These are phyloP conservation scores for Aureobasidium musti DNA, from an alignment of 2,329 filamentous ascomycete genomes.

Conservation along the genomic window DNA sequence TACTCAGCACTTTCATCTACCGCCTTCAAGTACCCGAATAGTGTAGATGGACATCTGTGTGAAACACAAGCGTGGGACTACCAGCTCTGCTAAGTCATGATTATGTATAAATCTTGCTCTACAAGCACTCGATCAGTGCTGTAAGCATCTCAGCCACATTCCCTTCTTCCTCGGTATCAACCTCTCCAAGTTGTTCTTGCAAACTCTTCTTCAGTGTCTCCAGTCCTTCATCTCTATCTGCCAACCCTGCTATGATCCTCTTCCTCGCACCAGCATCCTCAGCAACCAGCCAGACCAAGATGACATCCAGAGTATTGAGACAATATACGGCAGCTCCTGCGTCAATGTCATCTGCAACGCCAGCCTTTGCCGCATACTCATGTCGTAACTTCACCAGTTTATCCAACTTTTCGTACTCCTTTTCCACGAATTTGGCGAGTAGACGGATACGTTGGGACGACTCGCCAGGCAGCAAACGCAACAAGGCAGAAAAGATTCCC, in stretches of 20 bases:
- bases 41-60: too few relatives aligned
- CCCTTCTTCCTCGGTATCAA: constrained; percentile 57
- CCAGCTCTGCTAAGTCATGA: too few relatives aligned
- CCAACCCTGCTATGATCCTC: constrained; percentile 65
- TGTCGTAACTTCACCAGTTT: constrained; percentile 71
- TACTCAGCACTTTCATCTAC: neutral
- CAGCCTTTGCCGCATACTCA: constrained; percentile 67
- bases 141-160: constrained; percentile 64
- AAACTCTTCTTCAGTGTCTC: constrained; percentile 66
- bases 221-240: constrained; percentile 67
- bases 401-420: constrained; percentile 81
- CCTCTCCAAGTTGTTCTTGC: constrained; percentile 64
- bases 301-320: constrained; percentile 78
- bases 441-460: constrained; percentile 77
- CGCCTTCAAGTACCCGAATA: neutral
- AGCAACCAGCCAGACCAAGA: constrained; percentile 86
- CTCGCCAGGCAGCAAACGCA: constrained; percentile 75
- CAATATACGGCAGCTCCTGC: constrained; percentile 79
- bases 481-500: constrained; percentile 78
- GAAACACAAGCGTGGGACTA: too few relatives aligned
- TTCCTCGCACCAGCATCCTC: constrained; percentile 77
- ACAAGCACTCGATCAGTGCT: constrained; percentile 53
- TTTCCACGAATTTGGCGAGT: constrained; percentile 94
- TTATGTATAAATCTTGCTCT: neutral
- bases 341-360: constrained; percentile 64